Evolutionary conservation across 208 protist species (phyloP).

Genomic region (Wallacemonas collosoma): DNA sequence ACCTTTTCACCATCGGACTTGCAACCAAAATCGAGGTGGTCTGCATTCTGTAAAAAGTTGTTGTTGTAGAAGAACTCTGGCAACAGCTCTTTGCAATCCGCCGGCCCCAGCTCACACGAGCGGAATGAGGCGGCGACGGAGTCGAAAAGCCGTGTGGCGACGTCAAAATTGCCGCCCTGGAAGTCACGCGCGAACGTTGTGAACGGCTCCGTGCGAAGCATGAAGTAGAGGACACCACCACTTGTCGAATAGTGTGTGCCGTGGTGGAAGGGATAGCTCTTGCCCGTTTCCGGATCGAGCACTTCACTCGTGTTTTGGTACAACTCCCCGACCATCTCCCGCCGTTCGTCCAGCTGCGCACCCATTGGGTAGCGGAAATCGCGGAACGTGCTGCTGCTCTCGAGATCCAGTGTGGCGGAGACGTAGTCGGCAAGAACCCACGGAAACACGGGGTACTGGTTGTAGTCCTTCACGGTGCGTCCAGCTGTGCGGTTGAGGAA

Average conservation of each 20-base stretch:
- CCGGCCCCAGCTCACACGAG: slow-evolving; percentile 75
- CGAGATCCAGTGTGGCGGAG: slow-evolving; percentile 74
- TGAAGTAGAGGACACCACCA: slow-evolving; percentile 95
- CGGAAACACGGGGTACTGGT: slow-evolving; percentile 96
- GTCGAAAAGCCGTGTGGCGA: slow-evolving; percentile 94
- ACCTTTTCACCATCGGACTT: slow-evolving; percentile 86
- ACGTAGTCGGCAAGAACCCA: slow-evolving; percentile 94
- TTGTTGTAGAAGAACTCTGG: slow-evolving; percentile 96
- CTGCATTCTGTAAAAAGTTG: slow-evolving; percentile 93
- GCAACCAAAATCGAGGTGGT: slow-evolving; percentile 83
- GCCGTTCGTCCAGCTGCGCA: slow-evolving; percentile 86
- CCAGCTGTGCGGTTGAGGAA: slow-evolving; percentile 92
- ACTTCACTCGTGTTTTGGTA: slow-evolving; percentile 69
- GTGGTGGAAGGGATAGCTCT: slow-evolving; percentile 95
- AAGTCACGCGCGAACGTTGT: slow-evolving; percentile 85
- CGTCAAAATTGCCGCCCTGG: slow-evolving; percentile 93
- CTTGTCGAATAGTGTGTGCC: slow-evolving; percentile 98
- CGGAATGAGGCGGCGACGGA: slow-evolving; percentile 81
- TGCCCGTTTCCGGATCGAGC: slow-evolving; percentile 30
- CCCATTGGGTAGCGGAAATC: slow-evolving; percentile 96
- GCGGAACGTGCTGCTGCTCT: slow-evolving; percentile 77
- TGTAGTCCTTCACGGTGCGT: slow-evolving; percentile 90
- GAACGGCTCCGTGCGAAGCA: slow-evolving; percentile 98
- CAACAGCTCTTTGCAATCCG: slow-evolving; percentile 96
- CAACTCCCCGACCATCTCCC: slow-evolving; percentile 67